A percentile compares a stretch with the other conserved stretches of the same genome.
Evolutionary conservation across 2,329 filamentous ascomycete species (phyloP).

Genomic region (Venturiaceae sp.): DNA sequence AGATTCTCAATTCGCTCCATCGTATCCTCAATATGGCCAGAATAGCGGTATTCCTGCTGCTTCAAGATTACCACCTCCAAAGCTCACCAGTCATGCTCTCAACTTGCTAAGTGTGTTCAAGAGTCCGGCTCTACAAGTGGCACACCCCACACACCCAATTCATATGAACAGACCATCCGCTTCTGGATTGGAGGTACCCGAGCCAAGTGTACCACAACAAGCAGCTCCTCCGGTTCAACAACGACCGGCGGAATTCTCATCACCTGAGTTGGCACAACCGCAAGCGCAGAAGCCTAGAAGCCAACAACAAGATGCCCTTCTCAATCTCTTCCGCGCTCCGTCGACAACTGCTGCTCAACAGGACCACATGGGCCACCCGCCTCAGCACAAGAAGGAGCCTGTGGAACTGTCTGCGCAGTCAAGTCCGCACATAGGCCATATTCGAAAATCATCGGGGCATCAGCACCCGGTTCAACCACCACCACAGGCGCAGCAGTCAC

Average conservation of each 20-base stretch:
- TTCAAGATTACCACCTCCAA: constrained; percentile 47
- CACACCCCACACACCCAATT: not conserved
- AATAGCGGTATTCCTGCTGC: constrained; percentile 36
- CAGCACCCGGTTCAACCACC: constrained; percentile 6
- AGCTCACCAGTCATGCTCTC: constrained; percentile 47
- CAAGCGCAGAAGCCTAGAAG: constrained; percentile 2
- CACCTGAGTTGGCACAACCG: constrained; percentile 1
- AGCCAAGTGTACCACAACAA: not conserved
- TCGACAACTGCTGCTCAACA: constrained; percentile 14
- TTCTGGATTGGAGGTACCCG: not conserved
- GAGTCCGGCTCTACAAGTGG: constrained; percentile 12
- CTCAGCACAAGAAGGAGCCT: constrained; percentile 5
- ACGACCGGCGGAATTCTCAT: not conserved
- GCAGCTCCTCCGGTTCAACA: constrained; percentile 5
- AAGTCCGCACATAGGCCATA: constrained; percentile 8
- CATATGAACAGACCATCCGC: not conserved
- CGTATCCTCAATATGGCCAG: constrained; percentile 8
- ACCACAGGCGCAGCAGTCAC: not conserved
- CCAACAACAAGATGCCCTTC: constrained; percentile 32
- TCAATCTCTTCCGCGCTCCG: constrained; percentile 33
- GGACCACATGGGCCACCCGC: not conserved
- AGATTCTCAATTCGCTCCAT: constrained; percentile 30
- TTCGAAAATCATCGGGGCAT: not conserved
- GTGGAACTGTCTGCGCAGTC: constrained; percentile 17
- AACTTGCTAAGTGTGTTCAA: constrained; percentile 52